Percentiles rank a stretch among this genome's conserved stretches.
phyloP scores from a whole-genome alignment of 2,329 filamentous ascomycete species.

The Fusarium sp. region DNA sequence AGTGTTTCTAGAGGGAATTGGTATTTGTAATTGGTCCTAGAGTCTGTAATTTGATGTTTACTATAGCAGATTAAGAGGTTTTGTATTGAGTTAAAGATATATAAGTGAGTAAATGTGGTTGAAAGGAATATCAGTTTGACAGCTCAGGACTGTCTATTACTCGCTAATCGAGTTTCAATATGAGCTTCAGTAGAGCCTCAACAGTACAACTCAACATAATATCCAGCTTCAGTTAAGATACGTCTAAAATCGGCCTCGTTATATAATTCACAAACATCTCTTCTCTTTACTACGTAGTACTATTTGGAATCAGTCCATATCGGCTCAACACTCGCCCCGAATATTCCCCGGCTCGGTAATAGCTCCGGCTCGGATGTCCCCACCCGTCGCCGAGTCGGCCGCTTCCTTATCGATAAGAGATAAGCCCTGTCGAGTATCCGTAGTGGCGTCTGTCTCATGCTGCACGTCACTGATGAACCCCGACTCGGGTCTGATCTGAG shows the following conservation, averaged over 20 bases:
- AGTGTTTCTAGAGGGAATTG: background rate
- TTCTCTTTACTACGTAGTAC: slow-evolving; percentile 1
- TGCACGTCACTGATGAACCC: slow-evolving; percentile 25
- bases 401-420: slow-evolving; percentile 21
- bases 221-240: background rate
- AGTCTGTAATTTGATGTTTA: background rate
- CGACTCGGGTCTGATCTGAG: background rate
- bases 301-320: slow-evolving; percentile 28
- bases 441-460: slow-evolving; percentile 7
- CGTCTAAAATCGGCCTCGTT: slow-evolving; percentile 6
- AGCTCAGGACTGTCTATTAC: background rate
- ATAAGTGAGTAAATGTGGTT: slow-evolving; percentile 24
- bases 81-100: background rate
- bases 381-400: background rate
- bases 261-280: slow-evolving; percentile 1
- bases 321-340: slow-evolving; percentile 23
- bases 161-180: slow-evolving; percentile 17
- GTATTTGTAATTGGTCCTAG: slow-evolving; percentile 29
- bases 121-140: background rate
- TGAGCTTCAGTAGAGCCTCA: slow-evolving; percentile 1
- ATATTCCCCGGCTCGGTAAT: slow-evolving; percentile 37
- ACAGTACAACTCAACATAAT: background rate
- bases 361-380: slow-evolving; percentile 21
- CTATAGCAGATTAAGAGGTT: background rate
- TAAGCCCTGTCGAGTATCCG: background rate